phyloP scores from a whole-genome alignment of 1,139 yeast genomes.

The Suhomyces terraborum region DNA sequence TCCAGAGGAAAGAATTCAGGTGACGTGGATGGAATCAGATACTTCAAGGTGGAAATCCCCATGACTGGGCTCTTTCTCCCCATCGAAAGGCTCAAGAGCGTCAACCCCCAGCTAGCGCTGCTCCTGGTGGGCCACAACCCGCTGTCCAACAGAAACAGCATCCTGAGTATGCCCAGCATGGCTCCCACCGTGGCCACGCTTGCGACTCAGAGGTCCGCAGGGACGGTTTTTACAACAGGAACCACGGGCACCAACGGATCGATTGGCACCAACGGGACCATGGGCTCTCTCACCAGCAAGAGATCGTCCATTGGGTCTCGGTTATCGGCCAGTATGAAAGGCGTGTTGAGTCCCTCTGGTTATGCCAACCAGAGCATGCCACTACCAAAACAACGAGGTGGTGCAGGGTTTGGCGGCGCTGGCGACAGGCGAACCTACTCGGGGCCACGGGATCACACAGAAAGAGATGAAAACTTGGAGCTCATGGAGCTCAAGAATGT shows the following conservation, averaged over 20 bases:
- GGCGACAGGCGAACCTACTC: conserved; percentile 7
- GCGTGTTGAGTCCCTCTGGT: conserved; percentile 16
- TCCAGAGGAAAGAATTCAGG: conserved; percentile 50
- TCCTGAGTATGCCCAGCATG: conserved; percentile 7
- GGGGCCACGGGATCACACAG: conserved; percentile 10
- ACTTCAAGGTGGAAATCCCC: conserved; percentile 55
- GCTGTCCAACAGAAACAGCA: conserved; percentile 7
- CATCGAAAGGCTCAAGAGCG: conserved; percentile 56
- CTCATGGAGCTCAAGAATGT: conserved; percentile 19
- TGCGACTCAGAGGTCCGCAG: background rate
- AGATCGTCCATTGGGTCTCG: conserved; percentile 16
- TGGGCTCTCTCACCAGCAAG: conserved; percentile 6
- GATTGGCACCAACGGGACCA: conserved; percentile 5
- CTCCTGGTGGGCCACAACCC: conserved; percentile 2
- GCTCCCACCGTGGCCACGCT: background rate
- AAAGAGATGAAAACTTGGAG: conserved; percentile 16
- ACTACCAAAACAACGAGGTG: conserved; percentile 10
- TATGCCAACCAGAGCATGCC: conserved; percentile 9
- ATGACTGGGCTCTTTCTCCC: conserved; percentile 77
- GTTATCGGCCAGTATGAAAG: conserved; percentile 15
- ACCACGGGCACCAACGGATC: conserved; percentile 4
- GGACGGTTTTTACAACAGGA: conserved; percentile 2
- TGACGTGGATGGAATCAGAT: conserved; percentile 45
- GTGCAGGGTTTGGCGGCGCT: no score
- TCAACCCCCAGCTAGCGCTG: conserved; percentile 31